Conservation (phyloP, 1,284 basidiomycete species). For the Rhodotorula sp. region DNA sequence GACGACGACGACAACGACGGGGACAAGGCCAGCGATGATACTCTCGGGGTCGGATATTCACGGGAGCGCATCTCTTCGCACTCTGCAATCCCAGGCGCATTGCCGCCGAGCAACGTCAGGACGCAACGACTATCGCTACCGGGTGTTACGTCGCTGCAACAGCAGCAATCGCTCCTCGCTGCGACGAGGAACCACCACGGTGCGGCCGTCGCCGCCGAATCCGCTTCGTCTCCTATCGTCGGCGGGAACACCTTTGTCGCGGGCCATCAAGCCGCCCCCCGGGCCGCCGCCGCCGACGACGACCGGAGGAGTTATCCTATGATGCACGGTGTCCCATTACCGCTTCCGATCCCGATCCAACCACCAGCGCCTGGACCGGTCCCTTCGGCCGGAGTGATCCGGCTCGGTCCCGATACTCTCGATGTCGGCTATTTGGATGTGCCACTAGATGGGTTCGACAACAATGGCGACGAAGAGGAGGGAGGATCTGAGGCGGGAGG, state of each 20-base stretch:
- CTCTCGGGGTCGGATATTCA: too few relatives aligned
- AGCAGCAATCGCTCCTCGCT: background rate
- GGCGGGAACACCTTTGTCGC: background rate
- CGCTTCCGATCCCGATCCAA: background rate
- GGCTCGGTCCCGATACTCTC: background rate
- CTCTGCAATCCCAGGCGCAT: background rate
- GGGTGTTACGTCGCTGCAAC: conserved; percentile 5
- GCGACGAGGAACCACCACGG: too few relatives aligned
- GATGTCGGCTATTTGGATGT: background rate
- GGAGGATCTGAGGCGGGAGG: background rate
- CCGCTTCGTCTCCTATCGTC: background rate
- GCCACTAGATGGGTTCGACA: too few relatives aligned
- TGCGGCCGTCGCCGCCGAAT: background rate
- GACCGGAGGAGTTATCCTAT: background rate
- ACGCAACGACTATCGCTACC: background rate
- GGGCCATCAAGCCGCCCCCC: background rate
- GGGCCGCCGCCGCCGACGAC: background rate
- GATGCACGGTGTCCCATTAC: background rate
- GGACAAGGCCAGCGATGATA: too few relatives aligned
- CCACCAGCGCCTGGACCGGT: background rate
- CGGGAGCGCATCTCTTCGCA: background rate
- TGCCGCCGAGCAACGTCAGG: background rate
- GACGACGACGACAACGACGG: background rate
- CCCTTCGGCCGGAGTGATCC: background rate
- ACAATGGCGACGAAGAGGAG: background rate